phyloP scores from a whole-genome alignment of 192 early-diverging fungal species.

The Coemansia reversa region DNA sequence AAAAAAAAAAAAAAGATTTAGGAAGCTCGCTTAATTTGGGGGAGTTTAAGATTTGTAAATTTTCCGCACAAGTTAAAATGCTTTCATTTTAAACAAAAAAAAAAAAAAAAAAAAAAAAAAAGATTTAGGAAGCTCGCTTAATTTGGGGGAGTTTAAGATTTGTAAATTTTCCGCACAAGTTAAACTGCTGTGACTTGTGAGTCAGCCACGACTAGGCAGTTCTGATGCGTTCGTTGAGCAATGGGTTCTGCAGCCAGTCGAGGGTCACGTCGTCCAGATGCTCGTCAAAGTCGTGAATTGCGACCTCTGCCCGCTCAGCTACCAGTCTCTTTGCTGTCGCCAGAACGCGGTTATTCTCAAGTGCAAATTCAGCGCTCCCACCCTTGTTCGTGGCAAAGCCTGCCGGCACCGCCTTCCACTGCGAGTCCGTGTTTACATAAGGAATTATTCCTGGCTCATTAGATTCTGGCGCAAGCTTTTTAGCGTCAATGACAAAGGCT shows the following conservation, averaged over 20 bases:
- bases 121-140: too few relatives aligned
- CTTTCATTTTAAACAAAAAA: too few relatives aligned
- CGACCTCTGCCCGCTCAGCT: constrained; percentile 36
- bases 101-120: too few relatives aligned
- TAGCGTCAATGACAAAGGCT: constrained; percentile 48
- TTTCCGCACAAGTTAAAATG: too few relatives aligned
- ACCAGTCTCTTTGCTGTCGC: constrained; percentile 36
- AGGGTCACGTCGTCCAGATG: constrained; percentile 48
- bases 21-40: too few relatives aligned
- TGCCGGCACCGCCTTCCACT: constrained; percentile 45
- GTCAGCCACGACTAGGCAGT: constrained; percentile 16
- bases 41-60: too few relatives aligned
- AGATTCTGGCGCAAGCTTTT: constrained; percentile 29
- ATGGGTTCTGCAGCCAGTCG: constrained; percentile 52
- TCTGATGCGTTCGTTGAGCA: constrained; percentile 40
- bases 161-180: too few relatives aligned
- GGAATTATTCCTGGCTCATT: constrained; percentile 26
- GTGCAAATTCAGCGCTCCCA: constrained; percentile 20
- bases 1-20: too few relatives aligned
- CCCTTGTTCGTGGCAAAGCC: constrained; percentile 24
- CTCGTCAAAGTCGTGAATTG: constrained; percentile 54
- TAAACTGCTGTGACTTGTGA: too few relatives aligned
- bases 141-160: too few relatives aligned
- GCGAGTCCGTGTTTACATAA: constrained; percentile 23
- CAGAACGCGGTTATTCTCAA: constrained; percentile 51